Percentiles rank a stretch among this genome's conserved stretches.
Evolutionary conservation across 1,139 yeast species (phyloP).

Genomic region (Pichia terricola): DNA sequence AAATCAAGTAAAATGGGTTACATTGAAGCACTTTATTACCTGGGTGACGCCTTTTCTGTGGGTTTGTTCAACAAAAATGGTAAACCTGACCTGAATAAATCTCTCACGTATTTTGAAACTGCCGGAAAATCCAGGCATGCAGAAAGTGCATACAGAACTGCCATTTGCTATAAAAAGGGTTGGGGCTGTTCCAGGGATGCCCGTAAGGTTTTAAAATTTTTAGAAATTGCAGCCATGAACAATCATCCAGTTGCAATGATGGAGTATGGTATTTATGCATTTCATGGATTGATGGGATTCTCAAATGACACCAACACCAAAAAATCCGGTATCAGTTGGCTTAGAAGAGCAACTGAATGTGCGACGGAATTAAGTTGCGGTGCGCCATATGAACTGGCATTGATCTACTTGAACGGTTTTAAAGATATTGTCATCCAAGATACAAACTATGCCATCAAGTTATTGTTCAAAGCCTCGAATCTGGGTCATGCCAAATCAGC

Average conservation of each 20-base stretch:
- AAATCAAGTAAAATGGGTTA: slow-evolving; percentile 74
- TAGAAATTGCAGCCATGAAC: slow-evolving; percentile 80
- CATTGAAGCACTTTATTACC: slow-evolving; percentile 80
- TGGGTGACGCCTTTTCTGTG: slow-evolving; percentile 81
- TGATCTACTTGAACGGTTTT: slow-evolving; percentile 76
- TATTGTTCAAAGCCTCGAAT: slow-evolving; percentile 84
- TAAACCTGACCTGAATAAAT: slow-evolving; percentile 69
- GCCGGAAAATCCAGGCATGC: slow-evolving; percentile 93
- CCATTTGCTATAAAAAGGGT: slow-evolving; percentile 88
- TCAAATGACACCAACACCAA: slow-evolving; percentile 59
- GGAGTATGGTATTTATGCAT: slow-evolving; percentile 79
- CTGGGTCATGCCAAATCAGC: slow-evolving; percentile 80
- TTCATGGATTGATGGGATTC: slow-evolving; percentile 77
- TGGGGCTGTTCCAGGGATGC: slow-evolving; percentile 87
- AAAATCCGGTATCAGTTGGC: slow-evolving; percentile 88
- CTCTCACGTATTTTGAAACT: slow-evolving; percentile 66
- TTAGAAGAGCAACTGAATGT: slow-evolving; percentile 73
- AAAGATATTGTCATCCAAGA: slow-evolving; percentile 82
- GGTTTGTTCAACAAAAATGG: slow-evolving; percentile 57
- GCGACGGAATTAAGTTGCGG: slow-evolving; percentile 83
- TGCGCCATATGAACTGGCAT: slow-evolving; percentile 88
- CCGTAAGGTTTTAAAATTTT: slow-evolving; percentile 72
- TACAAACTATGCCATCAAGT: slow-evolving; percentile 71
- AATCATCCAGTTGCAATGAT: slow-evolving; percentile 96
- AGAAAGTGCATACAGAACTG: slow-evolving; percentile 85